Evolutionary conservation across 2,329 filamentous ascomycete genomes (phyloP).

Genomic region (Trichoderma harzianum): DNA sequence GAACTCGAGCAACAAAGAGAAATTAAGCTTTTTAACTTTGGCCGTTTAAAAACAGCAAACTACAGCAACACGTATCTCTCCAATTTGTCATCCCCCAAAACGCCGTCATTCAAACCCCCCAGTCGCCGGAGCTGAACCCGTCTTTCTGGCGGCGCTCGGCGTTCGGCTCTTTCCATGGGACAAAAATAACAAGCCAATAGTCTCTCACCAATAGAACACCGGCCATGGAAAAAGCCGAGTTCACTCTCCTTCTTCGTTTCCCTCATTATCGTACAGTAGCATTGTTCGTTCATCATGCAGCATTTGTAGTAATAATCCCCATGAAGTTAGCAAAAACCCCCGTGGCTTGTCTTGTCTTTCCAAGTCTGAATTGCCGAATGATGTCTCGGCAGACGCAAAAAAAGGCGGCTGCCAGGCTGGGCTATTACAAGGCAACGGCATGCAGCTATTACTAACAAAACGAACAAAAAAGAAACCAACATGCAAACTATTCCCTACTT

Average conservation of each 20-base stretch:
- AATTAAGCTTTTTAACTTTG: conserved; percentile 5
- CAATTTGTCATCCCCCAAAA: background rate
- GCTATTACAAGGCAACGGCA: too few relatives aligned
- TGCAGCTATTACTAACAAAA: background rate
- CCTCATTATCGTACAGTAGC: background rate
- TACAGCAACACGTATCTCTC: background rate
- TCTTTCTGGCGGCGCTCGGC: background rate
- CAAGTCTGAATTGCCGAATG: background rate
- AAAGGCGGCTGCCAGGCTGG: too few relatives aligned
- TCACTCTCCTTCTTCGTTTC: background rate
- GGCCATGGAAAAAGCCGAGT: background rate
- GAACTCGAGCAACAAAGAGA: background rate
- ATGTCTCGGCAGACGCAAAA: background rate
- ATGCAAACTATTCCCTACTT: background rate
- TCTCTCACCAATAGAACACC: background rate
- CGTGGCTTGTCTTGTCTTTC: background rate
- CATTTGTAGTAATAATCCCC: background rate
- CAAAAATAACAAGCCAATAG: background rate
- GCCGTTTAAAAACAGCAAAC: background rate
- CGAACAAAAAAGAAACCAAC: background rate
- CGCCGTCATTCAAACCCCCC: background rate
- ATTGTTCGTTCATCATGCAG: too few relatives aligned
- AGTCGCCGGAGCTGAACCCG: background rate
- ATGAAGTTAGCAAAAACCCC: too few relatives aligned
- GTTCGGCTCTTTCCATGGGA: background rate